These are phyloP conservation scores for Zalaria sp. DNA, from an alignment of 2,329 filamentous ascomycete species.

Conservation along the genomic window DNA sequence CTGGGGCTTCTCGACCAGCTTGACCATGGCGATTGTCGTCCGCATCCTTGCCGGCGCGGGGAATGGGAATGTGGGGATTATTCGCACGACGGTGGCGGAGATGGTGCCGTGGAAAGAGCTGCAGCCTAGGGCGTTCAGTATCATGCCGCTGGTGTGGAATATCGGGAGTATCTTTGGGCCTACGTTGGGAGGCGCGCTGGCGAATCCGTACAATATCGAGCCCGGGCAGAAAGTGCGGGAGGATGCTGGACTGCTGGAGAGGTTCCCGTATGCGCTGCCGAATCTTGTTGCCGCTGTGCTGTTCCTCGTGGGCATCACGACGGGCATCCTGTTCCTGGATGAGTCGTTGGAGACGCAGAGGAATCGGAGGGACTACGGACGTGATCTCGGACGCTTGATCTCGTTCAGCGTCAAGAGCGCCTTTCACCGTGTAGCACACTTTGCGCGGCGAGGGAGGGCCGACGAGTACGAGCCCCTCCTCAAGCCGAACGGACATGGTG, in stretches of 20 bases:
- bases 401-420: conserved; percentile 12
- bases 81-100: conserved; percentile 80
- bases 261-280: conserved; percentile 70
- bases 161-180: conserved; percentile 81
- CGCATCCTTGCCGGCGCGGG: conserved; percentile 68
- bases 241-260: conserved; percentile 50
- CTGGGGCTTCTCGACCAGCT: conserved; percentile 69
- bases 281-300: conserved; percentile 66
- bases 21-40: conserved; percentile 66
- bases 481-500: conserved; percentile 1
- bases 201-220: conserved; percentile 63
- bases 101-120: conserved; percentile 77
- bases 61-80: conserved; percentile 77
- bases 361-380: conserved; percentile 57
- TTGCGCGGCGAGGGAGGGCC: not conserved
- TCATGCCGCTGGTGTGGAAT: conserved; percentile 88
- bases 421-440: not conserved
- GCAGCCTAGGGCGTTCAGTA: conserved; percentile 76
- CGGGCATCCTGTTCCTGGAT: conserved; percentile 64
- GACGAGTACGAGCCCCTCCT: conserved; percentile 5
- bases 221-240: conserved; percentile 46
- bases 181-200: conserved; percentile 73
- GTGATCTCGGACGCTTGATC: conserved; percentile 57
- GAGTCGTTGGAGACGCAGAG: conserved; percentile 70
- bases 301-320: conserved; percentile 63